These are phyloP conservation scores for Histomonas meleagridis DNA, from an alignment of 208 protist genomes.

Conservation along the genomic window DNA sequence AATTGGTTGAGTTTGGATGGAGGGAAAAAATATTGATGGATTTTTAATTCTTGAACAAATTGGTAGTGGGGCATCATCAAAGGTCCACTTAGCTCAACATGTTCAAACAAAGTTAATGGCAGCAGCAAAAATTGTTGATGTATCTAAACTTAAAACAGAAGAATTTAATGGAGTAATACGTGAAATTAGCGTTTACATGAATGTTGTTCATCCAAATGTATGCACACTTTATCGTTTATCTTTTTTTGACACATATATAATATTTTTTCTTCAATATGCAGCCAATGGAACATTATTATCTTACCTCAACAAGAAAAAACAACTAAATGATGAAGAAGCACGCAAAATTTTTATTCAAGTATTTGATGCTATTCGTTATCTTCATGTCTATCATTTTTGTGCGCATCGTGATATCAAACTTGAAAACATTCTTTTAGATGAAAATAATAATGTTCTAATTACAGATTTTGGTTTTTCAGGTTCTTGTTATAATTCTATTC, in stretches of 20 bases:
- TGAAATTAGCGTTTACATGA: not conserved
- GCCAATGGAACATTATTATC: not conserved
- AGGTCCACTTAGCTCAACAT: not conserved
- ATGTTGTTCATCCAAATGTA: not conserved
- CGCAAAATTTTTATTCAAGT: not conserved
- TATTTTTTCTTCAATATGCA: not conserved
- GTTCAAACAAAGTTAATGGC: not conserved
- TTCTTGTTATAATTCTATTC: not conserved
- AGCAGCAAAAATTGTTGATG: not conserved
- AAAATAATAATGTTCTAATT: not conserved
- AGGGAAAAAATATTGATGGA: conserved; percentile 12
- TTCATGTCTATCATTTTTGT: not conserved
- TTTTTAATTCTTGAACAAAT: not conserved
- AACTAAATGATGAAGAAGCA: not conserved
- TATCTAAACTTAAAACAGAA: not conserved
- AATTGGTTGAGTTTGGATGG: too few species aligned
- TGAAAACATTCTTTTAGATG: not conserved
- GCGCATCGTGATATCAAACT: conserved; percentile 15
- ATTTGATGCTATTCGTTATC: not conserved
- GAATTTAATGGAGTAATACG: not conserved
- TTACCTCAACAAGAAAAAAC: not conserved
- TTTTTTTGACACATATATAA: not conserved
- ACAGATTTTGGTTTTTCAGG: conserved; percentile 22
- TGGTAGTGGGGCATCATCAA: not conserved
- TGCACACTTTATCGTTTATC: not conserved